Percentiles rank a stretch among this genome's conserved stretches.
phyloP scores from a whole-genome alignment of 192 early-diverging fungal species.

The Coemansia sp. region DNA sequence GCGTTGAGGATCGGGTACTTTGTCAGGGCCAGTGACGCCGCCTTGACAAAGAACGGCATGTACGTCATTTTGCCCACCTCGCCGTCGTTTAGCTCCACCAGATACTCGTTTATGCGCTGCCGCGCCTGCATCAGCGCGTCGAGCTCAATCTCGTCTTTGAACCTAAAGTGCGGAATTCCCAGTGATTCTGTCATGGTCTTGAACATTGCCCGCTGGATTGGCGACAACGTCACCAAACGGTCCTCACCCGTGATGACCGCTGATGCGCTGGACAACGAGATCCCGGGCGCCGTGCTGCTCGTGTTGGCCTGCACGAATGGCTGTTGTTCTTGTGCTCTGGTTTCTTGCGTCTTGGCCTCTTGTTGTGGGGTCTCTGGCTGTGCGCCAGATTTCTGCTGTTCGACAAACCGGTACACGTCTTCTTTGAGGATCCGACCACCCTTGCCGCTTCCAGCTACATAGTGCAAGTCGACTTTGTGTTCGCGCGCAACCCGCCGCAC shows the following conservation, averaged over 20 bases:
- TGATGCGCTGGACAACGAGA: slow-evolving; percentile 26
- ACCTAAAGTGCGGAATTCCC: slow-evolving; percentile 92
- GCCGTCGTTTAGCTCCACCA: slow-evolving; percentile 52
- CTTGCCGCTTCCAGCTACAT: slow-evolving; percentile 79
- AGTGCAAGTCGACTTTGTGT: slow-evolving; percentile 67
- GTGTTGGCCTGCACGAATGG: slow-evolving; percentile 35
- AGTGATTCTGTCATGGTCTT: slow-evolving; percentile 91
- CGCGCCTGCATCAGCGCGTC: slow-evolving; percentile 68
- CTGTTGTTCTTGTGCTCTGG: no score
- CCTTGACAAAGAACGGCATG: slow-evolving; percentile 97
- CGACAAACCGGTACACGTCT: slow-evolving; percentile 63
- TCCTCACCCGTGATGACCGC: slow-evolving; percentile 48
- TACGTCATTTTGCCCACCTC: slow-evolving; percentile 75
- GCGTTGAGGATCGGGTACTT: slow-evolving; percentile 92
- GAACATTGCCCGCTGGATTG: slow-evolving; percentile 97
- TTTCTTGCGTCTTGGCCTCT: no score
- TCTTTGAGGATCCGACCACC: slow-evolving; percentile 86
- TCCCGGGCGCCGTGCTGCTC: slow-evolving; percentile 15
- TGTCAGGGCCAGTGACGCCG: slow-evolving; percentile 73
- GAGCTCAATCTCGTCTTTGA: slow-evolving; percentile 84
- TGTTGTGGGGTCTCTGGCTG: no score
- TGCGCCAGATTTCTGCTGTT: neutral
- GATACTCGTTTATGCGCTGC: slow-evolving; percentile 60
- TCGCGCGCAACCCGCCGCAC: slow-evolving; percentile 85
- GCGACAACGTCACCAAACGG: slow-evolving; percentile 63